Evolutionary conservation across 106 monocot species (phyloP).

Genomic region (Cymbidium sinense): DNA sequence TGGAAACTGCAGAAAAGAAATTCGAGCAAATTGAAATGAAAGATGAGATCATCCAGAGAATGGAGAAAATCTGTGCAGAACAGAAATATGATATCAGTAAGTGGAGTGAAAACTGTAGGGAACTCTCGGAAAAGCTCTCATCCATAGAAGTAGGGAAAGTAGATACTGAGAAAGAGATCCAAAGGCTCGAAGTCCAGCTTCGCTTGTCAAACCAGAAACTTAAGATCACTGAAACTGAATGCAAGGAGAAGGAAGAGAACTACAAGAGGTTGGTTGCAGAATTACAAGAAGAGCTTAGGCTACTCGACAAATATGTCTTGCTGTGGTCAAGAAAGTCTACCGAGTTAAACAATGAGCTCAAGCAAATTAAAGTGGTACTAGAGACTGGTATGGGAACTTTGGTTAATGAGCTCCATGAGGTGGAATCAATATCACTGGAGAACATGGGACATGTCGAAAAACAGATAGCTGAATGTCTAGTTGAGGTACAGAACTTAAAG

Average conservation of each 20-base stretch:
- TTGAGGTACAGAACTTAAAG: constrained; percentile 30
- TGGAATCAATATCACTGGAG: constrained; percentile 21
- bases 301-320: constrained; percentile 30
- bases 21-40: constrained; percentile 18
- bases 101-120: constrained; percentile 23
- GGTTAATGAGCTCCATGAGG: constrained; percentile 14
- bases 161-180: constrained; percentile 25
- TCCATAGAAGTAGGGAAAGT: constrained; percentile 25
- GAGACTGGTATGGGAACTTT: constrained; percentile 20
- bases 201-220: constrained; percentile 65
- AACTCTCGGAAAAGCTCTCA: constrained; percentile 31
- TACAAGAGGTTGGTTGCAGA: constrained; percentile 19
- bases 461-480: constrained; percentile 21
- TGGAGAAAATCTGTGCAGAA: constrained; percentile 25
- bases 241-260: constrained; percentile 43
- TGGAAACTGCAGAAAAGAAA: constrained; percentile 15
- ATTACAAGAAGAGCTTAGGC: constrained; percentile 24
- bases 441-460: constrained; percentile 13
- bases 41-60: constrained; percentile 18
- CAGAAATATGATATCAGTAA: constrained; percentile 29
- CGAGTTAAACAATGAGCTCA: constrained; percentile 22
- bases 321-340: constrained; percentile 12
- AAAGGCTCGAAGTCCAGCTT: constrained; percentile 55
- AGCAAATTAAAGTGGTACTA: constrained; percentile 24
- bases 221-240: constrained; percentile 65